phyloP scores from a whole-genome alignment of 176 grass and related monocot species.

The Tuctoria greenei region DNA sequence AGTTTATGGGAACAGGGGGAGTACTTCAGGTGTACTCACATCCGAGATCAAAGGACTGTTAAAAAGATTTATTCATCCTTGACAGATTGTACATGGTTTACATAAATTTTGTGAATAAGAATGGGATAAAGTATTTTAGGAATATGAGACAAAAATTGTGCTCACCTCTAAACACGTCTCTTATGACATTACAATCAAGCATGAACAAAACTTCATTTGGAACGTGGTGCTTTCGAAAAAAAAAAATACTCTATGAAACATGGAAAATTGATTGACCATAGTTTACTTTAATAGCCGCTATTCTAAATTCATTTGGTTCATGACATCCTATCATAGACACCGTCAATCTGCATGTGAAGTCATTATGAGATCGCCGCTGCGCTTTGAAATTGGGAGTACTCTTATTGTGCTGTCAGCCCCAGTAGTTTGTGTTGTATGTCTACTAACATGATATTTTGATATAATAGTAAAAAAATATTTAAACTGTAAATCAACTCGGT shows the following conservation, averaged over 20 bases:
- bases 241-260: conserved; percentile 41
- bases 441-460: too few relatives aligned
- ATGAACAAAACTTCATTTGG: conserved; percentile 45
- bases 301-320: conserved; percentile 37
- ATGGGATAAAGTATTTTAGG: background rate
- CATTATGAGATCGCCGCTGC: conserved; percentile 57
- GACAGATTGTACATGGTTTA: background rate
- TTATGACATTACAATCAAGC: conserved; percentile 56
- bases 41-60: background rate
- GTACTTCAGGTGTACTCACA: background rate
- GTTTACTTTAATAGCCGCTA: conserved; percentile 17
- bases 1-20: too few relatives aligned
- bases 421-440: conserved; percentile 56
- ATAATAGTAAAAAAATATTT: too few relatives aligned
- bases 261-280: conserved; percentile 30
- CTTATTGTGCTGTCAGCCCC: conserved; percentile 54
- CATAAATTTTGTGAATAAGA: conserved; percentile 34
- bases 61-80: conserved; percentile 23
- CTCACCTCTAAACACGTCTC: conserved; percentile 40
- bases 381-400: conserved; percentile 66
- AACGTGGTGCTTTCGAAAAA: conserved; percentile 42
- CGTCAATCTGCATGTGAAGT: conserved; percentile 91
- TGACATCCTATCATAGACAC: conserved; percentile 76
- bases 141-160: background rate
- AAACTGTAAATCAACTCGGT: too few relatives aligned